These are phyloP conservation scores for Jamesozyma jinghongensis DNA, from an alignment of 805 yeast species.

Conservation along the genomic window DNA sequence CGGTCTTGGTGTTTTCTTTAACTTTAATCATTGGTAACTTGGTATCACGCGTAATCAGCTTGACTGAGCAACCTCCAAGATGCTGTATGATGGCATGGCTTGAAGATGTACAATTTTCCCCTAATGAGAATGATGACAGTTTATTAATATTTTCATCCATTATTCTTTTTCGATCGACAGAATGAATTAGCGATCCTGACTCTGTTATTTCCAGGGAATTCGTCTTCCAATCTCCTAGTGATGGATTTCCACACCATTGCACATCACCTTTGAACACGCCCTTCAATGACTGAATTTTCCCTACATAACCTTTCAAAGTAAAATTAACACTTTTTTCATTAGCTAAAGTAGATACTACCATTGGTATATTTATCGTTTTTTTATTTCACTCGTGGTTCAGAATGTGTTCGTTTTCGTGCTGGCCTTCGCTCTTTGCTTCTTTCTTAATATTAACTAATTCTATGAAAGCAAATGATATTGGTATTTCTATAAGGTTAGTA, in stretches of 20 bases:
- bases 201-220: constrained; percentile 14
- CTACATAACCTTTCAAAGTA: neutral
- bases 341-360: no score
- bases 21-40: constrained; percentile 14
- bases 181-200: constrained; percentile 13
- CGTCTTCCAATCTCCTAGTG: constrained; percentile 19
- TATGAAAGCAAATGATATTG: no score
- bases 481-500: no score
- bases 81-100: constrained; percentile 16
- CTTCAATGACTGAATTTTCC: constrained; percentile 1
- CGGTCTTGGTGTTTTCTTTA: constrained; percentile 3
- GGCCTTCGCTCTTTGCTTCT: no score
- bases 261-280: constrained; percentile 20
- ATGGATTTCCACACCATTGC: constrained; percentile 17
- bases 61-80: constrained; percentile 19
- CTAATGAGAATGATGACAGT: constrained; percentile 1
- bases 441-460: no score
- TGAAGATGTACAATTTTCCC: neutral
- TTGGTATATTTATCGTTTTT: no score
- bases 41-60: constrained; percentile 8
- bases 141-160: neutral
- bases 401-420: no score
- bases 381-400: no score
- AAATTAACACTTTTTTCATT: neutral
- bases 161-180: constrained; percentile 7